Conservation (phyloP, 2,329 filamentous ascomycete genomes). For the Apiospora sp. region DNA sequence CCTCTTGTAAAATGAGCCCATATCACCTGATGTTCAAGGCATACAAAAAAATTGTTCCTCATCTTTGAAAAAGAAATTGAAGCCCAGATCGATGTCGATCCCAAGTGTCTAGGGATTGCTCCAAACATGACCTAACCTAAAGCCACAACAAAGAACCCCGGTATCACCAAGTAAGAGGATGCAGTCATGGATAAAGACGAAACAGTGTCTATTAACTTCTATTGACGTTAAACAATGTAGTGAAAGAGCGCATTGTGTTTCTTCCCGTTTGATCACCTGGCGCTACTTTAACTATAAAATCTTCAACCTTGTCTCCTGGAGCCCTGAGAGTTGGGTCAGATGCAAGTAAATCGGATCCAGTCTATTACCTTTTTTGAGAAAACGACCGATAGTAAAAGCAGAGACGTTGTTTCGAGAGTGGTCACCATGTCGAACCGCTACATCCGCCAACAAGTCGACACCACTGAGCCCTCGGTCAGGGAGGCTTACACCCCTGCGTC, state of each 20-base stretch:
- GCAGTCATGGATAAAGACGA: background rate
- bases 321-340: background rate
- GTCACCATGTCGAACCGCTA: slow-evolving; percentile 19
- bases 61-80: background rate
- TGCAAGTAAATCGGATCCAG: background rate
- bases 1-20: slow-evolving; percentile 5
- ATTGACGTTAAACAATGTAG: background rate
- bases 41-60: background rate
- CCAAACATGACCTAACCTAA: background rate
- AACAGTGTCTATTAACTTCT: background rate
- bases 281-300: background rate
- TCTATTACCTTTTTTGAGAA: background rate
- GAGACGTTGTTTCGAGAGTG: background rate
- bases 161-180: background rate
- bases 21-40: slow-evolving; percentile 11
- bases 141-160: background rate
- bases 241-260: background rate
- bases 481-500: background rate
- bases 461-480: slow-evolving; percentile 1
- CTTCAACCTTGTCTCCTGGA: background rate
- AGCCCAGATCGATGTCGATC: background rate
- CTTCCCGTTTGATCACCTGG: background rate
- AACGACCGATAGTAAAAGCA: background rate
- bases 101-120: background rate
- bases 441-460: slow-evolving; percentile 11